phyloP scores from a whole-genome alignment of 495 filamentous ascomycete genomes.

The Penicillium silybi region DNA sequence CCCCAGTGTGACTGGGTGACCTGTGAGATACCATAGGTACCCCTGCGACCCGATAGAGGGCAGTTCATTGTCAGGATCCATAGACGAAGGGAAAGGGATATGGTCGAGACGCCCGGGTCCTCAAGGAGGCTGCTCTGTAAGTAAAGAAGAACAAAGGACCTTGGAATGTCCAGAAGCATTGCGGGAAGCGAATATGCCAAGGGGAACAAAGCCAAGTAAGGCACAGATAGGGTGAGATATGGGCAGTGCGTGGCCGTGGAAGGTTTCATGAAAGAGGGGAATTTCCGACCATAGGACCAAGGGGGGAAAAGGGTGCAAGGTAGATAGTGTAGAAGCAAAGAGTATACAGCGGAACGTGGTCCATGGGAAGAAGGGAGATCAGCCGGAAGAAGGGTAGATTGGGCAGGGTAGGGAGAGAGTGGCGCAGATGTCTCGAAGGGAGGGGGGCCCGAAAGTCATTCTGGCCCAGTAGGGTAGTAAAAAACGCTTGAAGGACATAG shows the following conservation, averaged over 20 bases:
- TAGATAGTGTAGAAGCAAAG: neutral
- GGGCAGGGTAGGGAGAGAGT: slow-evolving; percentile 10
- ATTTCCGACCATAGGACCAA: neutral
- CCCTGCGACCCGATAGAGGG: slow-evolving; percentile 3
- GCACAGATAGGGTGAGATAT: neutral
- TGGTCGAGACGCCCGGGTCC: neutral
- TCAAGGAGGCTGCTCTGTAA: neutral
- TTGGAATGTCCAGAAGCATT: neutral
- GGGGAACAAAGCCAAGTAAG: neutral
- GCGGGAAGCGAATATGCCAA: neutral
- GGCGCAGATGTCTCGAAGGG: slow-evolving; percentile 11
- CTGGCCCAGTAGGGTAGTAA: slow-evolving; percentile 6
- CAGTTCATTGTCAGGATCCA: neutral
- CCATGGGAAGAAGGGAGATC: slow-evolving; percentile 20
- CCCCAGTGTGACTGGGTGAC: neutral
- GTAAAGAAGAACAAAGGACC: neutral
- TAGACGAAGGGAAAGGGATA: neutral
- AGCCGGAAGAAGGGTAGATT: slow-evolving; percentile 6
- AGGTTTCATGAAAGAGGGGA: neutral
- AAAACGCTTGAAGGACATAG: neutral
- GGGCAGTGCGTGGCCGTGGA: neutral
- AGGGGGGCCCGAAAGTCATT: neutral
- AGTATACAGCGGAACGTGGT: slow-evolving; percentile 11
- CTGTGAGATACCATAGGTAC: neutral
- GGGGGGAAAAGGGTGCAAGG: neutral